Base-by-base conservation (phyloP, 1,139 yeast genomes). In the Waltiozyma solani region DNA sequence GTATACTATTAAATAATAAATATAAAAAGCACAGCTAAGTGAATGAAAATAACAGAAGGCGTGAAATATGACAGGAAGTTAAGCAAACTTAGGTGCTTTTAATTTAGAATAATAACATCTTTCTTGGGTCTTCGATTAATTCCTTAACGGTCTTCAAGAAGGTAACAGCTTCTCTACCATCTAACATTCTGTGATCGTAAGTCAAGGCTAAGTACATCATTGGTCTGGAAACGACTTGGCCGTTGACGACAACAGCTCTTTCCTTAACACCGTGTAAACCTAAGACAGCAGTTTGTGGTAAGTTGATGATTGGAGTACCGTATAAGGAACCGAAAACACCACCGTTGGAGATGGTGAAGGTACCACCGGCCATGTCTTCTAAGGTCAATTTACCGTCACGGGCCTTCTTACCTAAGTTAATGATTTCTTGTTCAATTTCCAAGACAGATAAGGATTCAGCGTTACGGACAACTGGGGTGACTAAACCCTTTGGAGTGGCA, bases 351-450 rank as follows among this genome's bases (percentile, higher is more conserved):
- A 91, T 91, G 58, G 99, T 91, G 72, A 91, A 89, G 46, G 97
- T 89, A 64, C 99, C 99, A 63, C 99, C 98, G 46, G 96, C 78
- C 98, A 93, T 91, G 65, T 91, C 99, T 71, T 91, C 99, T 52
- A 91, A 70, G 42, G 97, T 84, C 59, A 91, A 76, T 70, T 91
- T 89, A 59, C 93, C 93, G 61, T 91, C 97, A 66, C 98, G 85
- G 49, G 98, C 98, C 69, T 87, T 91, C 62, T 71, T 71, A 66
- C 97, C 94, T 58, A 91, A 73, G 52, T 68, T 66, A 43, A 78
- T 60, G 52, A 91, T 89, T 64, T 86, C 96, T 57, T 80, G 64
- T 69, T 91, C 99, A 53, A 91, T 81, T 48, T 85, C 97, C 55
- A 91, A 69, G 42, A 91, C 84, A 40, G 89, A 76, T 52, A 85